A percentile compares a stretch with the other conserved stretches of the same genome.
Evolutionary conservation across 192 early-diverging fungal species (phyloP).

Genomic region (Gonapodya sp.): DNA sequence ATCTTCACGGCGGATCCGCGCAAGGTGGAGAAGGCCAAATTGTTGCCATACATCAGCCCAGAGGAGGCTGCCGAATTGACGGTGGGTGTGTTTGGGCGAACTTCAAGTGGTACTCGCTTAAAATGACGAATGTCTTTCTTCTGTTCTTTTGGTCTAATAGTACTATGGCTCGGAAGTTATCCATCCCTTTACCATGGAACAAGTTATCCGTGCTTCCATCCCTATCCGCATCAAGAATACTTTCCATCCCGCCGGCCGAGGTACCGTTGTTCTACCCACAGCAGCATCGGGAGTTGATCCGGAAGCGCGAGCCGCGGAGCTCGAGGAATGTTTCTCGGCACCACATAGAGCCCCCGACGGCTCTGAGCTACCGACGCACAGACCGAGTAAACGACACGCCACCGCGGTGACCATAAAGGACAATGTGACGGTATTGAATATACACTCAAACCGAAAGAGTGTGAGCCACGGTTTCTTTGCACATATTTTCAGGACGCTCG

Average conservation of each 20-base stretch:
- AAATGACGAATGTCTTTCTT: constrained; percentile 4
- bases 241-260: constrained; percentile 80
- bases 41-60: constrained; percentile 87
- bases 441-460: constrained; percentile 93
- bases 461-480: constrained; percentile 97
- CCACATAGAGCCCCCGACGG: not conserved
- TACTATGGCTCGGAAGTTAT: constrained; percentile 93
- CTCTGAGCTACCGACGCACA: not conserved
- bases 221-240: constrained; percentile 99
- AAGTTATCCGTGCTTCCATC: constrained; percentile 90
- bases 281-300: constrained; percentile 19
- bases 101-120: constrained; percentile 2
- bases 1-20: constrained; percentile 99
- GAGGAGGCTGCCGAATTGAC: constrained; percentile 98
- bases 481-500: constrained; percentile 83
- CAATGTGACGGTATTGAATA: constrained; percentile 87
- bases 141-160: not conserved
- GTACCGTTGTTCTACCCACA: constrained; percentile 91
- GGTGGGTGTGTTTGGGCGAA: not conserved
- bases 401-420: constrained; percentile 99
- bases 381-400: constrained; percentile 44
- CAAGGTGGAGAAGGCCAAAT: constrained; percentile 75
- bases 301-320: not conserved
- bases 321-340: not conserved
- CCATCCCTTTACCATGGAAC: constrained; percentile 99